Evolutionary conservation across 2,329 filamentous ascomycete genomes (phyloP).

Genomic region (Epichloe gansuensis): DNA sequence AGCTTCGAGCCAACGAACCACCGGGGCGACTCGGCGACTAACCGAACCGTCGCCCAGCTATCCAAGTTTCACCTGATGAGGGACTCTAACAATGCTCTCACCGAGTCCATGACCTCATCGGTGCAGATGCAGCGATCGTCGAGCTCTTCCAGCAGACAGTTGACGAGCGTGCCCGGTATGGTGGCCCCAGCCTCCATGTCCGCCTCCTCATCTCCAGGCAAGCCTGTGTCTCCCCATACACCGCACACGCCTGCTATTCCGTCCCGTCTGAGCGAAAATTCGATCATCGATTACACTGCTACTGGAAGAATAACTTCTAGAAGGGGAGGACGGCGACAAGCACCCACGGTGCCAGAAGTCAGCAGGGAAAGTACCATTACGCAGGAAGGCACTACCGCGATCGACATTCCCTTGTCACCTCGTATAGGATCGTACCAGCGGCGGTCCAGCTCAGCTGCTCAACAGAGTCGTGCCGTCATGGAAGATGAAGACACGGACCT

Average conservation of each 20-base stretch:
- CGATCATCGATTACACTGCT: constrained; percentile 38
- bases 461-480: constrained; percentile 40
- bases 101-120: constrained; percentile 87
- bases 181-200: constrained; percentile 64
- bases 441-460: constrained; percentile 57
- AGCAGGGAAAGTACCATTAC: constrained; percentile 27
- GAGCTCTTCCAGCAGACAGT: constrained; percentile 52
- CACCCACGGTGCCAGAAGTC: constrained; percentile 16
- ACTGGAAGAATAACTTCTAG: constrained; percentile 19
- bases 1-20: constrained; percentile 59
- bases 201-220: constrained; percentile 77
- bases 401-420: constrained; percentile 62
- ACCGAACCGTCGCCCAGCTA: constrained; percentile 65
- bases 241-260: constrained; percentile 90
- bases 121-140: constrained; percentile 73
- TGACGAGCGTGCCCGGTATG: constrained; percentile 51
- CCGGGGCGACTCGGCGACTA: constrained; percentile 56
- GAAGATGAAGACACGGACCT: constrained; percentile 50
- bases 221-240: constrained; percentile 79
- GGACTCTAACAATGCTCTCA: constrained; percentile 77
- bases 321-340: constrained; percentile 15
- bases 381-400: constrained; percentile 47
- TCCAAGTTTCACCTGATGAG: constrained; percentile 79
- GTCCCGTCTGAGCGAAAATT: constrained; percentile 84
- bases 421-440: constrained; percentile 42